Conservation (phyloP, 2,329 filamentous ascomycete genomes). For the Cladophialophora exuberans region DNA sequence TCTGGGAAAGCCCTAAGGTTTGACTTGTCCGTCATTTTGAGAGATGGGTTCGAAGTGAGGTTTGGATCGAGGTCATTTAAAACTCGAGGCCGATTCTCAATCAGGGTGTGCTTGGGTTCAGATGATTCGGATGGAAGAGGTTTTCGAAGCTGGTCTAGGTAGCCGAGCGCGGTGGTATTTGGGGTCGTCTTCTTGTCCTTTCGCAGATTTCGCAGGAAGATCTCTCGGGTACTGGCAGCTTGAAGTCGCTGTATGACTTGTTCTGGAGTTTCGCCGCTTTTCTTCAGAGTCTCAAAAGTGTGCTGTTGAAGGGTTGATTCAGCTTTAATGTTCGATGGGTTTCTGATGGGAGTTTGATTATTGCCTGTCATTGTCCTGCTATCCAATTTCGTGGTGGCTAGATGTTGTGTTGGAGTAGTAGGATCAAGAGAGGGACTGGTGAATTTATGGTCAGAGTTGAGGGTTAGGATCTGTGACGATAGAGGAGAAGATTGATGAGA, state of each 20-base stretch:
- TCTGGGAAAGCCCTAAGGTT: too few relatives aligned
- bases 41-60: background rate
- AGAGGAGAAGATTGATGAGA: too few relatives aligned
- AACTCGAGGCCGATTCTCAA: too few relatives aligned
- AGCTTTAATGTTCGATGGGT: background rate
- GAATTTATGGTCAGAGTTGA: too few relatives aligned
- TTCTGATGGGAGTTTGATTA: background rate
- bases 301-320: conserved; percentile 1
- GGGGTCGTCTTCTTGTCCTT: conserved; percentile 9
- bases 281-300: conserved; percentile 23
- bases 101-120: background rate
- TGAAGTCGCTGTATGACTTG: conserved; percentile 22
- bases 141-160: conserved; percentile 12
- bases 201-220: conserved; percentile 8
- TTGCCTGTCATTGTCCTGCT: too few relatives aligned
- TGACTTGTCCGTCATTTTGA: background rate
- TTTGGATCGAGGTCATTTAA: background rate
- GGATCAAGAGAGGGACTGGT: too few relatives aligned
- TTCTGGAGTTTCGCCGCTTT: conserved; percentile 18
- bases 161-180: conserved; percentile 12
- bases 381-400: too few relatives aligned
- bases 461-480: too few relatives aligned
- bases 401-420: too few relatives aligned
- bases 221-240: conserved; percentile 5
- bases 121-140: background rate